Evolutionary conservation across 345 rosid species (phyloP).

Genomic region (Aegle marmelos): DNA sequence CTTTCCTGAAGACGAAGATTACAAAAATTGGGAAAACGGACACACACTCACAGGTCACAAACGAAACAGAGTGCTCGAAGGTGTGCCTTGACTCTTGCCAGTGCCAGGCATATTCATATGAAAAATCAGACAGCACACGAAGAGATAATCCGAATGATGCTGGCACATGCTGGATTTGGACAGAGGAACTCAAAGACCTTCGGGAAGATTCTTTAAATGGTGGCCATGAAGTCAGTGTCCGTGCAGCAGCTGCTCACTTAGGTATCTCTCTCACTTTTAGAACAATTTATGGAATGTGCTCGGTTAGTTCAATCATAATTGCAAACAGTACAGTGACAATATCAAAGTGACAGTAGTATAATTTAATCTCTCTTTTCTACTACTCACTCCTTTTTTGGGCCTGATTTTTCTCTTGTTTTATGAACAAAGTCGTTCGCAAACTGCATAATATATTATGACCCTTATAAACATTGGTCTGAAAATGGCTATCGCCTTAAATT

Average conservation of each 20-base stretch:
- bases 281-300: not conserved
- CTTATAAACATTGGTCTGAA: not conserved
- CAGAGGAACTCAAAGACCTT: not conserved
- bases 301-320: slow-evolving; percentile 7
- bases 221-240: slow-evolving; percentile 16
- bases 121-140: not conserved
- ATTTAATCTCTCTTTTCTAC: not conserved
- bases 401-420: not conserved
- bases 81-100: slow-evolving; percentile 15
- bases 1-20: slow-evolving; percentile 14
- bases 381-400: not conserved
- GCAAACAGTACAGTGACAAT: slow-evolving; percentile 3
- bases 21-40: slow-evolving; percentile 11
- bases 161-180: slow-evolving; percentile 35
- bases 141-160: not conserved
- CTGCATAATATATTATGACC: not conserved
- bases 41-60: accelerated
- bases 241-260: slow-evolving; percentile 6
- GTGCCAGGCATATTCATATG: slow-evolving; percentile 37
- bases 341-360: too few species aligned
- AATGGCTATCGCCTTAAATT: slow-evolving; percentile 40
- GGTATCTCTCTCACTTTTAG: slow-evolving; percentile 17
- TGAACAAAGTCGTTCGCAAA: not conserved
- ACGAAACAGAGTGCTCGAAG: slow-evolving; percentile 4
- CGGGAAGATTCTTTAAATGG: not conserved